phyloP scores from a whole-genome alignment of 768 basidiomycete genomes.

The Suillus lakei region DNA sequence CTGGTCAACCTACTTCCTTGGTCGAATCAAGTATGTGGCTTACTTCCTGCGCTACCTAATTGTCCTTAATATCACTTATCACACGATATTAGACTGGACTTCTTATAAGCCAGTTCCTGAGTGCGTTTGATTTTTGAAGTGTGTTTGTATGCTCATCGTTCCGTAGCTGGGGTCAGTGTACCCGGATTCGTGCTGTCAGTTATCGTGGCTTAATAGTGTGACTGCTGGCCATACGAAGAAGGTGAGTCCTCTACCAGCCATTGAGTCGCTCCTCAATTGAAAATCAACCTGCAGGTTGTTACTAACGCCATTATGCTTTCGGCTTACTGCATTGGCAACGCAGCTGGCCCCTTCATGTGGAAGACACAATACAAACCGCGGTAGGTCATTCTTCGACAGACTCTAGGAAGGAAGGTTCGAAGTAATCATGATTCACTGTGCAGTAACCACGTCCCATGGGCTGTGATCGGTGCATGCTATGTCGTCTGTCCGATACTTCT shows the following conservation, averaged over 20 bases:
- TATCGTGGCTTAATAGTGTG: slow-evolving; percentile 66
- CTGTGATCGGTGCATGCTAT: slow-evolving; percentile 67
- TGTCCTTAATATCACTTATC: not conserved
- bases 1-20: slow-evolving; percentile 64
- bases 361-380: slow-evolving; percentile 63
- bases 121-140: slow-evolving; percentile 28
- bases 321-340: slow-evolving; percentile 64
- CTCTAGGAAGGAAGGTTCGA: not conserved
- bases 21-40: slow-evolving; percentile 53
- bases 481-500: slow-evolving; percentile 46
- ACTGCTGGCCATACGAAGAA: slow-evolving; percentile 73
- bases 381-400: slow-evolving; percentile 31
- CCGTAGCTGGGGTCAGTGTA: slow-evolving; percentile 49
- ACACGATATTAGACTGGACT: slow-evolving; percentile 41
- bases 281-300: slow-evolving; percentile 33
- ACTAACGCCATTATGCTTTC: slow-evolving; percentile 69
- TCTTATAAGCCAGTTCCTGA: slow-evolving; percentile 57
- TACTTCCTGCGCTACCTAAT: not conserved
- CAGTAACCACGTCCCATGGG: slow-evolving; percentile 74
- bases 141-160: slow-evolving; percentile 1
- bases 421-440: not conserved
- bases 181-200: slow-evolving; percentile 58
- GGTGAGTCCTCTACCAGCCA: slow-evolving; percentile 27
- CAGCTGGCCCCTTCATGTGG: slow-evolving; percentile 78
- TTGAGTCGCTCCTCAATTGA: not conserved